Evolutionary conservation across 306 rosid species (phyloP), one percentile per base, ranked within the genome.

Genomic region (Arachis hypogaea): DNA sequence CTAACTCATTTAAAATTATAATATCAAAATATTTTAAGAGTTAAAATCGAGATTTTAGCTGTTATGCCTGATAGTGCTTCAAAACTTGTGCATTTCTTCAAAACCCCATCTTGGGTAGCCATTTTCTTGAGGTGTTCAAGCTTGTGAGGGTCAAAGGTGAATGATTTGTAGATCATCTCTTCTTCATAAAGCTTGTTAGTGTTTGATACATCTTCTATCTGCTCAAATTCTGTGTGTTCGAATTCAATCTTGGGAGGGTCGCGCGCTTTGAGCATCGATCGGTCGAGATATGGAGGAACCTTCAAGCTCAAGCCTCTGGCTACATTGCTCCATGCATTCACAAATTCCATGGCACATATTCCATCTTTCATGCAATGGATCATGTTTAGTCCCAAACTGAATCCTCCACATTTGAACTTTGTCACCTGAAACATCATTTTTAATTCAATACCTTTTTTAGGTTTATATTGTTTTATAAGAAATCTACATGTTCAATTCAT

Each of bases 351-450:
- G 5, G 95, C 92, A 18, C 72, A 69, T 38, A 93, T 11, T 50
- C 98, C 98, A 70, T 90, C 98, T 36, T 63, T 70, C 96, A 87
- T 86, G 36, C 92, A 81, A 14, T 90, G 97, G 82, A 81, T 88
- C 77, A 83, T 4, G 78, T 77, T 49, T 50, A 93, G 11, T 44
- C 96, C 97, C 56, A 93, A 54, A 5, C 76, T 86, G 66, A 93
- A 87, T 59, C 96, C 98, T 28, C 98, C 97, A 36, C 98, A 93
- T 77, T 81, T 88, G 79, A 93, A 88, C 74, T 76, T 90, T 7
- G 96, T 90, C 77, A 93, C 89, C 96, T 88, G 75, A 0, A 30
- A 43, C 2, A 38, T 14, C 30, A 9, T 45, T 57, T 49, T 28
- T 0, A 56, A 65, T 16, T 33, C 38, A 22, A 22, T 22, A 22